Evolutionary conservation across 306 rosid species (phyloP).

Genomic region (peach (Prunus persica)): Prunus_persica_NCBIv2 NC_034009.1:36741501-36742000

Average conservation of each 20-base stretch:
- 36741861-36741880: slow-evolving; percentile 77
- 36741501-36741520: background rate
- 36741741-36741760: background rate
- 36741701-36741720: background rate
- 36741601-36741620: background rate
- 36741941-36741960: slow-evolving; percentile 66
- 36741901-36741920: slow-evolving; percentile 78
- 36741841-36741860: slow-evolving; percentile 59
- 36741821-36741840: slow-evolving; percentile 70
- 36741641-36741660: background rate
- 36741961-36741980: slow-evolving; percentile 52
- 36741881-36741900: slow-evolving; percentile 63
- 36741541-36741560: background rate
- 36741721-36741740: background rate
- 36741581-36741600: background rate
- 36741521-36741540: background rate
- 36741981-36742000: slow-evolving; percentile 59
- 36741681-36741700: background rate
- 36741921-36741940: slow-evolving; percentile 76
- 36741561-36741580: background rate
- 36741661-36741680: background rate
- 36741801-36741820: slow-evolving; percentile 37
- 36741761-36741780: background rate
- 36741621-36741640: background rate
- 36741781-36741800: too few relatives aligned